Evolutionary conservation across 352 stramenopile species (phyloP), one percentile per base, ranked within the genome.

Genomic region (Globisporangium takayamanum): DNA sequence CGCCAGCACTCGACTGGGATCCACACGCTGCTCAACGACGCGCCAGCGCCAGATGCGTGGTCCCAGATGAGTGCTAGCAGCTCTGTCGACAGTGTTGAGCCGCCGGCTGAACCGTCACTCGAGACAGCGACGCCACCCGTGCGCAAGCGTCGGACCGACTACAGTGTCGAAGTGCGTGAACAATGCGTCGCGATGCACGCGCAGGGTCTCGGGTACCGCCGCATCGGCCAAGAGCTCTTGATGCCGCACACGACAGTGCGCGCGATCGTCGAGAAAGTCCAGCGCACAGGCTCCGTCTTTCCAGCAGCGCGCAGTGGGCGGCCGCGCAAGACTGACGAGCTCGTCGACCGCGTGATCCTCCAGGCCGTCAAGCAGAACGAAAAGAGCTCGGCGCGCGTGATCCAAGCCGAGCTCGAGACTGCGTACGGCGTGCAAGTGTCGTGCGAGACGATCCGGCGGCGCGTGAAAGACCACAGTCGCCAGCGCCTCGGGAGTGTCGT

Each of bases 241-340:
- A 88, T 87, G 78, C 78, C 78, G 3, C 76, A 87, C 56, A 87
- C 80, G 5, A 88, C 76, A 12, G 80, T 90, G n/a, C 74, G 76
- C 1, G 80, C 78, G 11, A 88, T 90, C 57, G 73, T 87, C 46
- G 69, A 85, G 54, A 90, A 85, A 50, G 74, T 72, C 25, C 69
- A 75, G 39, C 70, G 76, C 30, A 90, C 78, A 11, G 80, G 78
- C 14, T 70, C 62, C 1, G 70, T 84, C 42, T 53, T 77, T 0
- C 74, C 74, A 8, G 74, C 69, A 8, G 74, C 74, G 16, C 78
- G 80, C 25, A 88, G 68, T 8, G 80, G 76, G 0, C 78, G 80
- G 0, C 80, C 80, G 1, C 74, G 78, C 37, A 87, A 88, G 60
- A 88, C 78, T 4, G 73, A 88, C 59, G 68, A 78, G 22, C 77